phyloP scores from a whole-genome alignment of 371 early-diverging fungal genomes.

The Mucor ambiguus region DNA sequence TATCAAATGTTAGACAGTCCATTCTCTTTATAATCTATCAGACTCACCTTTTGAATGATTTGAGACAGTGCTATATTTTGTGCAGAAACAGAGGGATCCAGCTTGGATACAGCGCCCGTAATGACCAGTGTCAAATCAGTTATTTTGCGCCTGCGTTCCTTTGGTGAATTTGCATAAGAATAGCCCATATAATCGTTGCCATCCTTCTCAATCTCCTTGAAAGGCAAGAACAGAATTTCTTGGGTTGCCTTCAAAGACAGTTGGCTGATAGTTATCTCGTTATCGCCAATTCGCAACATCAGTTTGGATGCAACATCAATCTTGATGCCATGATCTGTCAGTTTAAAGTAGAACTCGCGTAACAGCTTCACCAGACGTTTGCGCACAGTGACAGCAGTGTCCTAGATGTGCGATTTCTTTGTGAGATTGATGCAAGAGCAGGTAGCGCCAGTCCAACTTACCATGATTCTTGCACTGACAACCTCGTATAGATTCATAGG shows the following conservation, averaged over 20 bases:
- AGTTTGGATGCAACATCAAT: conserved; percentile 79
- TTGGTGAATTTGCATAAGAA: conserved; percentile 29
- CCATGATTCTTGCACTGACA: conserved; percentile 73
- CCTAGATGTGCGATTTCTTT: conserved; percentile 46
- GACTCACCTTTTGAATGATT: conserved; percentile 37
- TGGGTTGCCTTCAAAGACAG: conserved; percentile 71
- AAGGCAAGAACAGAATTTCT: conserved; percentile 74
- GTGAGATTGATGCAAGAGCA: neutral
- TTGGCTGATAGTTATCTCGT: conserved; percentile 76
- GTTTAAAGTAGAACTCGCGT: conserved; percentile 66
- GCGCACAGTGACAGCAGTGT: conserved; percentile 84
- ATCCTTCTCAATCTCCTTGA: conserved; percentile 40
- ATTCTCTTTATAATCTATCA: neutral
- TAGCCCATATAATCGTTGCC: conserved; percentile 45
- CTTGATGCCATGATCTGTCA: conserved; percentile 50
- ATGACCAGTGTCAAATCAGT: conserved; percentile 43
- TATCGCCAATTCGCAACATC: conserved; percentile 76
- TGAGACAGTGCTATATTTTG: conserved; percentile 31
- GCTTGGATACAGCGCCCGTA: conserved; percentile 48
- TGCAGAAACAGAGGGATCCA: conserved; percentile 24
- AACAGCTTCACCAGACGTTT: conserved; percentile 84
- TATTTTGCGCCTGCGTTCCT: conserved; percentile 47
- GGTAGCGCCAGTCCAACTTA: conserved; percentile 23
- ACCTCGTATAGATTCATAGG: conserved; percentile 73
- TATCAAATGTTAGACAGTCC: neutral